Evolutionary conservation across 1,284 basidiomycete genomes (phyloP).

Genomic region (Melampsora americana): DNA sequence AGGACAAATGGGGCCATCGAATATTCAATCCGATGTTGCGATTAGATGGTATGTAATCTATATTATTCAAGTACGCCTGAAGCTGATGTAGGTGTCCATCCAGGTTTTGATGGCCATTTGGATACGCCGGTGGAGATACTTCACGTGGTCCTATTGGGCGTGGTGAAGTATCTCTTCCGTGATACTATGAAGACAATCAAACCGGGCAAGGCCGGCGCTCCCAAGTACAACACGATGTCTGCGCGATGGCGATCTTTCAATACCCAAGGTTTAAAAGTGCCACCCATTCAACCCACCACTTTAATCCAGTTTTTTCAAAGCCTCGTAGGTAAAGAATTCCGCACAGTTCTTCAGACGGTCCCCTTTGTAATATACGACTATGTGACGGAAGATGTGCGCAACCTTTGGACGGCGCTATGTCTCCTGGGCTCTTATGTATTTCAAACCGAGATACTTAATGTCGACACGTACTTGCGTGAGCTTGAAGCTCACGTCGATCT

Average conservation of each 20-base stretch:
- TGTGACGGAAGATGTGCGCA: constrained; percentile 46
- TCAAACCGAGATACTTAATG: constrained; percentile 54
- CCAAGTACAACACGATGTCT: constrained; percentile 44
- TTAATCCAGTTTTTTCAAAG: constrained; percentile 53
- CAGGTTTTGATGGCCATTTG: constrained; percentile 53
- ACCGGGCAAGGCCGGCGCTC: constrained; percentile 44
- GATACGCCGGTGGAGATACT: constrained; percentile 56
- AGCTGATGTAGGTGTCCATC: no score
- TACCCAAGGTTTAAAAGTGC: constrained; percentile 50
- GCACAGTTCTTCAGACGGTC: constrained; percentile 54
- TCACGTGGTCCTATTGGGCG: no score
- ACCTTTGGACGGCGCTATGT: constrained; percentile 53
- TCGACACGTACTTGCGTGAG: constrained; percentile 51
- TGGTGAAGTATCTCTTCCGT: constrained; percentile 57
- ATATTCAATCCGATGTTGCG: no score
- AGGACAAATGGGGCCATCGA: no score
- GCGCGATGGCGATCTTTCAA: constrained; percentile 50
- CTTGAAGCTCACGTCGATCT: constrained; percentile 49
- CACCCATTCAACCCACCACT: constrained; percentile 49
- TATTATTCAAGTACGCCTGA: no score
- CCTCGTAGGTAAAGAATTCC: constrained; percentile 55
- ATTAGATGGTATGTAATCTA: no score
- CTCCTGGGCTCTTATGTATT: constrained; percentile 54
- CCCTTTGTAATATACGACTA: constrained; percentile 55
- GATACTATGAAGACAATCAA: constrained; percentile 50